These are phyloP conservation scores for Nakazawaea peltata DNA, from an alignment of 805 yeast genomes.

Conservation along the genomic window DNA sequence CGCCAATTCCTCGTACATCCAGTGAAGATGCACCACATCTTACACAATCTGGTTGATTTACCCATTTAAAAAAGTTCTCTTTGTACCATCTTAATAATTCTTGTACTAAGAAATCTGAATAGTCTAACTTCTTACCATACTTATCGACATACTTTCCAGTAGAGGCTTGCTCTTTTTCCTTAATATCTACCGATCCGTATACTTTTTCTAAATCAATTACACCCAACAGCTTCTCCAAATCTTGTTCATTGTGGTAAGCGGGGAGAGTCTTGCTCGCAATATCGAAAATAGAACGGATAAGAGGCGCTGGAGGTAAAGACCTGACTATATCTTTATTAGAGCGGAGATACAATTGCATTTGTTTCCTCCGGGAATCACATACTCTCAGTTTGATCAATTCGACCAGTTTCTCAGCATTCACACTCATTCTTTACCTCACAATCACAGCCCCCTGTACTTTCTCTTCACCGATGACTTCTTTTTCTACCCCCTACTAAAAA, in stretches of 20 bases:
- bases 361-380: too few species aligned
- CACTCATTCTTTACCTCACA: neutral
- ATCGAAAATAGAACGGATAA: constrained; percentile 2
- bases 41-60: constrained; percentile 58
- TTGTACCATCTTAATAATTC: constrained; percentile 66
- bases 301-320: too few species aligned
- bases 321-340: too few species aligned
- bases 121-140: constrained; percentile 22
- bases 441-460: too few species aligned
- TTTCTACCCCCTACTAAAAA: too few species aligned
- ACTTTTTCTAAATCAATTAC: constrained; percentile 46
- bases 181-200: constrained; percentile 50
- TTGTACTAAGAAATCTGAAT: constrained; percentile 50
- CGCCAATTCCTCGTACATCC: constrained; percentile 29
- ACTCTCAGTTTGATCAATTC: too few species aligned
- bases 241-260: constrained; percentile 32
- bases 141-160: constrained; percentile 11
- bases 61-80: constrained; percentile 77
- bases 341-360: too few species aligned
- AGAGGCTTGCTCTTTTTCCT: constrained; percentile 24
- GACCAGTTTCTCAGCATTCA: constrained; percentile 4
- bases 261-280: constrained; percentile 2
- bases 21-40: constrained; percentile 30
- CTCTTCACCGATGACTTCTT: too few species aligned
- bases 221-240: constrained; percentile 53